These are phyloP conservation scores for Penicillium fimorum DNA, from an alignment of 495 filamentous ascomycete genomes.

Conservation along the genomic window DNA sequence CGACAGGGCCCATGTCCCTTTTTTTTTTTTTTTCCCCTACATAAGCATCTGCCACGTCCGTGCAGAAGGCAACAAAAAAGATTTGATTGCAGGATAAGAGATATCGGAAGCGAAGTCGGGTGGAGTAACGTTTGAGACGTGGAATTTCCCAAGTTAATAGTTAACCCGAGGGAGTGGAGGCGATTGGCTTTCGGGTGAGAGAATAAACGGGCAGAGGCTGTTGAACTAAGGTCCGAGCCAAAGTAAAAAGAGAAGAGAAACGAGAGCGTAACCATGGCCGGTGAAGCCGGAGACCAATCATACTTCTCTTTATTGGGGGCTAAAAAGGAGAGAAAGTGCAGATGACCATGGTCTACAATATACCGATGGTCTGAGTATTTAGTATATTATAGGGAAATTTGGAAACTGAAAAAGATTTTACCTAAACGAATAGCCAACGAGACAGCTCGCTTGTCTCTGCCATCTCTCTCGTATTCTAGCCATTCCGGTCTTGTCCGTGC, in stretches of 20 bases:
- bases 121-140: not conserved
- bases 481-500: constrained; percentile 25
- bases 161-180: constrained; percentile 10
- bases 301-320: constrained; percentile 11
- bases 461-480: constrained; percentile 26
- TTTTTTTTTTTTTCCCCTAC: not conserved
- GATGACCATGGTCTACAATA: not conserved
- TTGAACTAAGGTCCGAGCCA: constrained; percentile 2
- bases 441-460: constrained; percentile 28
- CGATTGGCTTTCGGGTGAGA: constrained; percentile 10
- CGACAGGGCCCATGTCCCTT: constrained; percentile 1
- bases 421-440: constrained; percentile 17
- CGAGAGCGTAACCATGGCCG: constrained; percentile 4
- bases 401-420: not conserved
- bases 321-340: not conserved
- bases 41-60: constrained; percentile 8
- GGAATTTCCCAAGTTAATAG: not conserved
- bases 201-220: not conserved
- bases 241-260: not conserved
- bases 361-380: not conserved
- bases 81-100: constrained; percentile 5
- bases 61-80: not conserved
- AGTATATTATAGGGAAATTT: not conserved
- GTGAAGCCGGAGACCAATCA: constrained; percentile 6
- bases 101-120: not conserved